These are phyloP conservation scores for Yarrowia osloensis DNA, from an alignment of 805 yeast genomes.

Conservation along the genomic window DNA sequence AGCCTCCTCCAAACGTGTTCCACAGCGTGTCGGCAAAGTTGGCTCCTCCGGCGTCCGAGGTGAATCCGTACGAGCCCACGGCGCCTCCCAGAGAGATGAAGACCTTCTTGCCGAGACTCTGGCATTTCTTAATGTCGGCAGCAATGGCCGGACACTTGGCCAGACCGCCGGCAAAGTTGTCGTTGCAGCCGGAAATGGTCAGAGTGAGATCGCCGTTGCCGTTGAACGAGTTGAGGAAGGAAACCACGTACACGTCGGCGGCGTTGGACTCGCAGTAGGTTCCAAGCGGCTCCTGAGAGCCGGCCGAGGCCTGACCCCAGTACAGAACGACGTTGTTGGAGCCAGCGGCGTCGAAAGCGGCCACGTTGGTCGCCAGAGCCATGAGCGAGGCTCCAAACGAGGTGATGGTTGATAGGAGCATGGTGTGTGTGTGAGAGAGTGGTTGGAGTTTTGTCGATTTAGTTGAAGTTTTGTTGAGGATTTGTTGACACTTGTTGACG, in stretches of 20 bases:
- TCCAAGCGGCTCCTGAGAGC: slow-evolving; percentile 50
- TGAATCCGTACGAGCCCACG: slow-evolving; percentile 54
- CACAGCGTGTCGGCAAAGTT: slow-evolving; percentile 49
- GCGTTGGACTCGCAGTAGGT: slow-evolving; percentile 67
- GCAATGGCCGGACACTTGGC: slow-evolving; percentile 51
- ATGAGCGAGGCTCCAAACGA: not conserved
- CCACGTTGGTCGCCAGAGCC: slow-evolving; percentile 19
- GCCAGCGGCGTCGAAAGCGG: slow-evolving; percentile 40
- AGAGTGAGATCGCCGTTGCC: slow-evolving; percentile 37
- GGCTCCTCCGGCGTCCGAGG: slow-evolving; percentile 50
- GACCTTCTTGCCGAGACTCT: slow-evolving; percentile 67
- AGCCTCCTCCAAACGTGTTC: slow-evolving; percentile 54
- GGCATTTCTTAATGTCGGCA: slow-evolving; percentile 70
- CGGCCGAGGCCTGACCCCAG: slow-evolving; percentile 83
- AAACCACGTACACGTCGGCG: slow-evolving; percentile 62
- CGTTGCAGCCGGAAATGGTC: slow-evolving; percentile 23
- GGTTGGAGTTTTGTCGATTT: not conserved
- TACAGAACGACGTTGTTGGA: slow-evolving; percentile 67
- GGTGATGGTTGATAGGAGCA: not conserved
- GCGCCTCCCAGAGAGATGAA: slow-evolving; percentile 66
- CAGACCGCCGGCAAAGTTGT: slow-evolving; percentile 20
- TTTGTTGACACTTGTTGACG: no score
- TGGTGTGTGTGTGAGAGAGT: not conserved
- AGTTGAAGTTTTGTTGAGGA: no score
- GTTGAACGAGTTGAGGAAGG: slow-evolving; percentile 64